phyloP scores from a whole-genome alignment of 495 filamentous ascomycete genomes.

The Eremomyces bilateralis region DNA sequence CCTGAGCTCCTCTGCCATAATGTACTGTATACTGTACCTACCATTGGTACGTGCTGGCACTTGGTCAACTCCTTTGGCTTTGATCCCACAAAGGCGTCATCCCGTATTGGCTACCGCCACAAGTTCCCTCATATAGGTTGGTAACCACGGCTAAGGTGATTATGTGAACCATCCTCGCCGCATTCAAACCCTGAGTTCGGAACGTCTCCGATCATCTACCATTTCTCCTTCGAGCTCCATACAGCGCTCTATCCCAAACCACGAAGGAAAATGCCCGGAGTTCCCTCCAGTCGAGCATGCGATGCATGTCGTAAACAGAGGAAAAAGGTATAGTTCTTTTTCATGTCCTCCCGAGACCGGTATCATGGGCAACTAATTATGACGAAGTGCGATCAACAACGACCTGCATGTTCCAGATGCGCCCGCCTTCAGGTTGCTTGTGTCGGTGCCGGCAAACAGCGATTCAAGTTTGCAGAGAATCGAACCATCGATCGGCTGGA shows the following conservation, averaged over 20 bases:
- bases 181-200: no score
- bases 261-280: conserved; percentile 11
- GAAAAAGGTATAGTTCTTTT: conserved; percentile 6
- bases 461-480: conserved; percentile 6
- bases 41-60: no score
- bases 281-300: conserved; percentile 8
- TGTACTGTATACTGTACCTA: no score
- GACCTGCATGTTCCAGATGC: conserved; percentile 8
- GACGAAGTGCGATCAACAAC: conserved; percentile 6
- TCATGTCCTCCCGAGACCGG: neutral
- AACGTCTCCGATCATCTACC: neutral
- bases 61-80: no score
- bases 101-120: no score
- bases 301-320: conserved; percentile 7
- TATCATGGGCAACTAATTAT: neutral
- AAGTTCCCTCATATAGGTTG: no score
- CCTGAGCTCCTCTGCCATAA: no score
- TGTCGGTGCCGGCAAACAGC: conserved; percentile 4
- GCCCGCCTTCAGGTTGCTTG: conserved; percentile 5
- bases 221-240: neutral
- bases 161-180: no score
- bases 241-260: neutral
- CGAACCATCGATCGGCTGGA: neutral
- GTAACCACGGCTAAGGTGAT: no score
- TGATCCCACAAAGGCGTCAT: no score